These are phyloP conservation scores for Lycium barbarum DNA, from an alignment of 257 asterid genomes.

Conservation along the genomic window DNA sequence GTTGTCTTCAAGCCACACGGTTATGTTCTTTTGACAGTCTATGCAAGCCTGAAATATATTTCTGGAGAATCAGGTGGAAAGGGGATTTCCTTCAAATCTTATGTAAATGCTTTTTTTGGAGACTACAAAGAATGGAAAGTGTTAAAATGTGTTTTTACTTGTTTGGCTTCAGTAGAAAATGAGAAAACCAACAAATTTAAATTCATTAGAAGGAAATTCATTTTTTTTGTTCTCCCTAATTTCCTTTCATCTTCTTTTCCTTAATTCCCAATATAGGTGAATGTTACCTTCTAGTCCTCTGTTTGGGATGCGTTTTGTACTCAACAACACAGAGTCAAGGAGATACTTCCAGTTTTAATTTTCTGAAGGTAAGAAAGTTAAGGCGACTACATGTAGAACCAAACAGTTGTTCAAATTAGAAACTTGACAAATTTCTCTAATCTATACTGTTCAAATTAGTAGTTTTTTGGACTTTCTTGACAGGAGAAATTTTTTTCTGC, in stretches of 20 bases:
- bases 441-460: conserved; percentile 11
- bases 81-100: too few relatives aligned
- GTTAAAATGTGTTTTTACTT: too few relatives aligned
- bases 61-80: too few relatives aligned
- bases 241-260: too few relatives aligned
- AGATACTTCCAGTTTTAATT: not conserved
- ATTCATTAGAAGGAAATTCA: not conserved
- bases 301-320: too few relatives aligned
- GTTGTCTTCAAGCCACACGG: not conserved
- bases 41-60: not conserved
- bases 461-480: not conserved
- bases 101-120: too few relatives aligned
- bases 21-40: not conserved
- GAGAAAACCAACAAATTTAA: not conserved
- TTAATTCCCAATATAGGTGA: too few relatives aligned
- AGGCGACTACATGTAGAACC: not conserved
- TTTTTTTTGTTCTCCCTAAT: too few relatives aligned
- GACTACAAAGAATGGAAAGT: too few relatives aligned
- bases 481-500: conserved; percentile 3
- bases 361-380: not conserved
- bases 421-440: conserved; percentile 15
- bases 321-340: not conserved
- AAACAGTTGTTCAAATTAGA: not conserved
- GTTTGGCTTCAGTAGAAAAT: not conserved
- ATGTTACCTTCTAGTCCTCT: too few relatives aligned